A percentile compares a stretch with the other conserved stretches of the same genome.
These are phyloP conservation scores for Leucosporidium yakuticum DNA, from an alignment of 768 basidiomycete species.

Conservation along the genomic window DNA sequence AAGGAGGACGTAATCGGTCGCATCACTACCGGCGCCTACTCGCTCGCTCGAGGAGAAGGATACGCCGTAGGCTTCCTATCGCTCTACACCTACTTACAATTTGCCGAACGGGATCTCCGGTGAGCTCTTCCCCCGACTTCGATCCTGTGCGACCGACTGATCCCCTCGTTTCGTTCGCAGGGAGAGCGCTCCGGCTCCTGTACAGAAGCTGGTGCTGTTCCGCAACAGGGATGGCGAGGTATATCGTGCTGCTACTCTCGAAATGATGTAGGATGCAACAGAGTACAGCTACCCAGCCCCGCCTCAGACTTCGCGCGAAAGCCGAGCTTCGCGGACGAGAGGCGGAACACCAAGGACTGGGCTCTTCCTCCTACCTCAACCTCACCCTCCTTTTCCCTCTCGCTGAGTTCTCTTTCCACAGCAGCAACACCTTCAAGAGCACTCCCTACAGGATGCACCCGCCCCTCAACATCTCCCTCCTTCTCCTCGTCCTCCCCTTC, in stretches of 20 bases:
- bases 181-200: neutral
- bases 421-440: no score
- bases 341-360: no score
- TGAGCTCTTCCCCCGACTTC: neutral
- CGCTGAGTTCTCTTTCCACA: no score
- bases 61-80: constrained; percentile 71
- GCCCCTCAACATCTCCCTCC: no score
- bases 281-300: no score
- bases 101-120: neutral
- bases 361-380: no score
- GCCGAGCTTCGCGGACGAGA: no score
- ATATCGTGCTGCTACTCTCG: constrained; percentile 18
- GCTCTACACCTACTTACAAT: constrained; percentile 42
- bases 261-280: no score
- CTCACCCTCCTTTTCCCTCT: no score
- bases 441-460: no score
- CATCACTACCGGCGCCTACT: constrained; percentile 75
- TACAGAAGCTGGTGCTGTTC: constrained; percentile 20
- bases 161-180: neutral
- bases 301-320: no score
- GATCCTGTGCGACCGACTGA: neutral
- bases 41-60: constrained; percentile 69
- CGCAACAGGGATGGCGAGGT: constrained; percentile 28
- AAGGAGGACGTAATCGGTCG: constrained; percentile 56
- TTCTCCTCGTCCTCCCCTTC: no score